phyloP scores from a whole-genome alignment of 179 eudicot species.

The Heliamphora pulchella region DNA sequence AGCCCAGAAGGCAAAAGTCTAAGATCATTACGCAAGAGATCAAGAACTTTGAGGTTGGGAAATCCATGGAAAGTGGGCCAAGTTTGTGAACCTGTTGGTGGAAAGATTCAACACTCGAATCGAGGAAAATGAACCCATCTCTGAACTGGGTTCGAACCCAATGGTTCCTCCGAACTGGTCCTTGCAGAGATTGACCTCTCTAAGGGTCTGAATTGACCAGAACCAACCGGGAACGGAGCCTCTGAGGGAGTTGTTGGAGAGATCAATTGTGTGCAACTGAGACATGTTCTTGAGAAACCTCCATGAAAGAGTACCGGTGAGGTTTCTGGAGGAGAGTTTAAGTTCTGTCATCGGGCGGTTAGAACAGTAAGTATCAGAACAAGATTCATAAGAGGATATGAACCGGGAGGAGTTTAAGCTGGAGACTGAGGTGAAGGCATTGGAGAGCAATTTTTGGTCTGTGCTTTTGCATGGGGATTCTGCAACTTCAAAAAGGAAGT shows the following conservation, averaged over 20 bases:
- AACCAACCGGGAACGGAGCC: conserved; percentile 57
- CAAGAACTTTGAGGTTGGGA: conserved; percentile 41
- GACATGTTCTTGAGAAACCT: conserved; percentile 46
- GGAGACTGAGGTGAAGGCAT: conserved; percentile 59
- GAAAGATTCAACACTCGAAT: conserved; percentile 50
- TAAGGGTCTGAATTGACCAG: conserved; percentile 38
- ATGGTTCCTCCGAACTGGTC: conserved; percentile 64
- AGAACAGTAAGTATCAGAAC: conserved; percentile 21
- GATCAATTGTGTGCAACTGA: conserved; percentile 45
- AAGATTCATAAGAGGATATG: neutral
- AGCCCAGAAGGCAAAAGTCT: conserved; percentile 43
- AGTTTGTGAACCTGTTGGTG: conserved; percentile 47
- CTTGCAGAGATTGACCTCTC: conserved; percentile 41
- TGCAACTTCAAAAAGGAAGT: conserved; percentile 17
- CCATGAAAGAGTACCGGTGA: conserved; percentile 72
- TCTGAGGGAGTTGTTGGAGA: conserved; percentile 58
- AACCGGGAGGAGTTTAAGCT: conserved; percentile 43
- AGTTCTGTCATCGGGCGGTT: conserved; percentile 31
- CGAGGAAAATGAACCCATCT: conserved; percentile 16
- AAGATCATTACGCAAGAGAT: conserved; percentile 59
- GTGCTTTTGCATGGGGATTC: conserved; percentile 34
- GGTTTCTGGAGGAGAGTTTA: conserved; percentile 49
- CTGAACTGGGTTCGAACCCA: conserved; percentile 21
- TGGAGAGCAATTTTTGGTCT: conserved; percentile 35
- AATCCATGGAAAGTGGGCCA: conserved; percentile 39